Evolutionary conservation across 768 basidiomycete species (phyloP).

Genomic region (Lentinula guzmanii): DNA sequence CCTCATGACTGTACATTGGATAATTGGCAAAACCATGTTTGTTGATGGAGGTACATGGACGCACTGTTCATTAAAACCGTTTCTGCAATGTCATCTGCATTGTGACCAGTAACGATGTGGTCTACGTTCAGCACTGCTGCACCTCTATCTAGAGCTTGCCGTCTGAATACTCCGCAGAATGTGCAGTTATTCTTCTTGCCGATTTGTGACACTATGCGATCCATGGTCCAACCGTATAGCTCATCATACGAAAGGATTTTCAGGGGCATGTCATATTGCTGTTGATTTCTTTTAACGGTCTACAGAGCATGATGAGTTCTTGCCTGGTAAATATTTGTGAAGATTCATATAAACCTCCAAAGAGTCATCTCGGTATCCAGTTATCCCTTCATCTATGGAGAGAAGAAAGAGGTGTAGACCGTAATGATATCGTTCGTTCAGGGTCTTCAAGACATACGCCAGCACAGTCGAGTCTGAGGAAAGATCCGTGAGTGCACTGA

Average conservation of each 20-base stretch:
- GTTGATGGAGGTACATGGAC: conserved; percentile 20
- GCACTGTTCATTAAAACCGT: conserved; percentile 98
- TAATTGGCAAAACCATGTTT: not conserved
- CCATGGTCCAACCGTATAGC: conserved; percentile 99
- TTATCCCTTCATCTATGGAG: conserved; percentile 98
- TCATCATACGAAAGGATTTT: conserved; percentile 96
- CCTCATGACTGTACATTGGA: conserved; percentile 70
- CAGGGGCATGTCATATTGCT: conserved; percentile 91
- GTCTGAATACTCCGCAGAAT: conserved; percentile 95
- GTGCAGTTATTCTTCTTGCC: conserved; percentile 99
- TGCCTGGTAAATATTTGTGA: not conserved
- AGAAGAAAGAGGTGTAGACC: conserved; percentile 87
- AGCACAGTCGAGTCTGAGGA: conserved; percentile 90
- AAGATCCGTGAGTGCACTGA: not conserved
- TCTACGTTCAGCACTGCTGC: conserved; percentile 85
- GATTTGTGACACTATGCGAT: conserved; percentile 88
- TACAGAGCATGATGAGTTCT: conserved; percentile 23
- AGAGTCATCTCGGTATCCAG: conserved; percentile 96
- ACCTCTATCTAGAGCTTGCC: conserved; percentile 94
- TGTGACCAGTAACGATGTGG: conserved; percentile 98
- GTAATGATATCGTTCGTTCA: conserved; percentile 93
- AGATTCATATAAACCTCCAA: conserved; percentile 57
- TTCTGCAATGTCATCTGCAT: conserved; percentile 98
- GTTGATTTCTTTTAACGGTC: conserved; percentile 97
- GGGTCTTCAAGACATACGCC: conserved; percentile 92